A percentile compares a stretch with the other conserved stretches of the same genome.
These are phyloP conservation scores for Cladorrhinum sp. DNA, from an alignment of 2,329 filamentous ascomycete species.

Conservation along the genomic window DNA sequence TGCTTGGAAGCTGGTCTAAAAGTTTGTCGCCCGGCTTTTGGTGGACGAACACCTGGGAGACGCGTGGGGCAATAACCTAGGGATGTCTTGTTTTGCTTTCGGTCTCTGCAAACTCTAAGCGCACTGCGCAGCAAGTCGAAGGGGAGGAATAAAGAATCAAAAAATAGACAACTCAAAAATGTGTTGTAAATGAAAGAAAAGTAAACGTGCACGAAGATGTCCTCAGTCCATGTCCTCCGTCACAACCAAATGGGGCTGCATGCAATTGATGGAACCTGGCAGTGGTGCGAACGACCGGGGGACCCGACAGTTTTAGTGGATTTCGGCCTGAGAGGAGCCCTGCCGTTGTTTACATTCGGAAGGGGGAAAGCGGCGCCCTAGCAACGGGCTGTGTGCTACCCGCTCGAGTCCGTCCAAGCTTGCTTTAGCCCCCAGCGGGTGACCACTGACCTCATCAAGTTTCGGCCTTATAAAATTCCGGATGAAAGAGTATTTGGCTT, in stretches of 20 bases:
- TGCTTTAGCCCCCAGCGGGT: background rate
- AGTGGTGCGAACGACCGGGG: slow-evolving; percentile 20
- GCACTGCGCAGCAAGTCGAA: background rate
- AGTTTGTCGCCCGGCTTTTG: background rate
- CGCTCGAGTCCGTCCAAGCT: background rate
- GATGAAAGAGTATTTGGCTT: background rate
- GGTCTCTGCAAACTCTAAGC: slow-evolving; percentile 3
- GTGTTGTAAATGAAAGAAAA: background rate
- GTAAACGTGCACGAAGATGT: slow-evolving; percentile 13
- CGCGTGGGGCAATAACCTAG: background rate
- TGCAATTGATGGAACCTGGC: background rate
- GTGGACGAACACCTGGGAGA: background rate
- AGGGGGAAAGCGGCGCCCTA: slow-evolving; percentile 18
- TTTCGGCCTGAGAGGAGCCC: slow-evolving; percentile 13
- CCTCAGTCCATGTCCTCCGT: slow-evolving; percentile 21
- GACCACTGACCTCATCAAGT: background rate
- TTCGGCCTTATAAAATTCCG: slow-evolving; percentile 17
- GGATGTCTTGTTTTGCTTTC: background rate
- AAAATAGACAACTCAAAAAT: background rate
- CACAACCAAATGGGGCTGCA: slow-evolving; percentile 19
- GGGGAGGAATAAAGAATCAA: slow-evolving; percentile 12
- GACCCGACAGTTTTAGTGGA: slow-evolving; percentile 20
- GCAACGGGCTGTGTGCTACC: slow-evolving; percentile 8
- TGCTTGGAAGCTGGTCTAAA: background rate
- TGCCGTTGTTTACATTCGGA: slow-evolving; percentile 26